phyloP scores from a whole-genome alignment of 805 yeast genomes.

The Saccharomycopsis guyanensis region DNA sequence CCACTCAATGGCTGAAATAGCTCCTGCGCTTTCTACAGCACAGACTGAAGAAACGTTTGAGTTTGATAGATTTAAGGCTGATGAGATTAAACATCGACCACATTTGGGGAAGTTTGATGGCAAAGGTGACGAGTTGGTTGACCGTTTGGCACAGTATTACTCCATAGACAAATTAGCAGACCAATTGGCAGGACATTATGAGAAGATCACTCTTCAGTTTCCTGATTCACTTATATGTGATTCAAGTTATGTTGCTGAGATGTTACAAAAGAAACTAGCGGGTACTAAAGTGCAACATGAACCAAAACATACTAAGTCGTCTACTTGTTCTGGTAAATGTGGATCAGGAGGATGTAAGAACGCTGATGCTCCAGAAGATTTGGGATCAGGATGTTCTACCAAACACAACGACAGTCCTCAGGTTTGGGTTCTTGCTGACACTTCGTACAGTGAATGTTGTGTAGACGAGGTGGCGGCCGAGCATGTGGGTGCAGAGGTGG shows the following conservation, averaged over 20 bases:
- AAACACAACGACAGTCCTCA: constrained; percentile 21
- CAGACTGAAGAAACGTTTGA: constrained; percentile 41
- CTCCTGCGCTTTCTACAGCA: constrained; percentile 44
- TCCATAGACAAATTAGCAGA: constrained; percentile 40
- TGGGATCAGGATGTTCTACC: neutral
- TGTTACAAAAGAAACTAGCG: constrained; percentile 33
- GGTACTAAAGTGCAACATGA: neutral
- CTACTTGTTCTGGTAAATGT: too few relatives aligned
- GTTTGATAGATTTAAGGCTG: constrained; percentile 30
- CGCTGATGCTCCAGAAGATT: too few relatives aligned
- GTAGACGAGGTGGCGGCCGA: constrained; percentile 96
- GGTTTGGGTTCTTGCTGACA: constrained; percentile 86
- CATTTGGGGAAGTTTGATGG: constrained; percentile 10
- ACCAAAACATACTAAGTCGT: neutral
- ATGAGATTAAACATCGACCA: constrained; percentile 6
- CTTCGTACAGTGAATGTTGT: constrained; percentile 93
- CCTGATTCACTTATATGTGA: constrained; percentile 79
- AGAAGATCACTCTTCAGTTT: constrained; percentile 73
- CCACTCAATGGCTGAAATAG: constrained; percentile 1
- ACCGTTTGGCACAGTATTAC: constrained; percentile 43
- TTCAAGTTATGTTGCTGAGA: constrained; percentile 60
- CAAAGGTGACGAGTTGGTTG: constrained; percentile 3
- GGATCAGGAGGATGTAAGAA: too few relatives aligned
- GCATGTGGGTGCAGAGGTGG: constrained; percentile 78
- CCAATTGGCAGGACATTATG: constrained; percentile 34